Evolutionary conservation across 2,329 filamentous ascomycete species (phyloP).

Genomic region (Aspergillus novoparasiticus): DNA sequence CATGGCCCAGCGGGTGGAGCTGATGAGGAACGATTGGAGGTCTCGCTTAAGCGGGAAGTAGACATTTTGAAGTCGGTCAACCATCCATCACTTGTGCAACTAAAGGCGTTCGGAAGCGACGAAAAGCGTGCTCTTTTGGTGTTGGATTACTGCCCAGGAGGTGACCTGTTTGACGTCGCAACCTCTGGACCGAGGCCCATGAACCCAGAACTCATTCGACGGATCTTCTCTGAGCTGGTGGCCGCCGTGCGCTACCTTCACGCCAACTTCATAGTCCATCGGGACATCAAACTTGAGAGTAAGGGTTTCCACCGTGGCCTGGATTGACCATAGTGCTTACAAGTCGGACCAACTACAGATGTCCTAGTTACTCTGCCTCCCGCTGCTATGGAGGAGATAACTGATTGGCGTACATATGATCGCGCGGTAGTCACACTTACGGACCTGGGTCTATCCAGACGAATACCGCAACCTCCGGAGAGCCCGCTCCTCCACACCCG

Average conservation of each 20-base stretch:
- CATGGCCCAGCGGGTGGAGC: constrained; percentile 92
- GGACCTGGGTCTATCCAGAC: constrained; percentile 85
- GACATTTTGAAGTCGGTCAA: constrained; percentile 88
- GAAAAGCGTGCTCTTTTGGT: constrained; percentile 80
- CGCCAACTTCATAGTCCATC: constrained; percentile 81
- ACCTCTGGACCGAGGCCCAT: constrained; percentile 70
- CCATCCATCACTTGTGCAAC: constrained; percentile 85
- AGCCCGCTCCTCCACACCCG: constrained; percentile 89
- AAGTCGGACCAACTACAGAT: constrained; percentile 56
- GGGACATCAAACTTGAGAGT: constrained; percentile 98
- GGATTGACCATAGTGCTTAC: constrained; percentile 5
- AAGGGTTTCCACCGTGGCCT: constrained; percentile 43
- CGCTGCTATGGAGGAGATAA: constrained; percentile 64
- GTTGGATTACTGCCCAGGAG: constrained; percentile 88
- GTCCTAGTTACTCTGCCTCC: constrained; percentile 84
- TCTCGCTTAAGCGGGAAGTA: constrained; percentile 89
- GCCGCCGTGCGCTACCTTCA: constrained; percentile 86
- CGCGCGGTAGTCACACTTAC: constrained; percentile 85
- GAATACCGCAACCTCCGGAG: constrained; percentile 70
- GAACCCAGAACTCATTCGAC: constrained; percentile 69
- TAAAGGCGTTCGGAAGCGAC: constrained; percentile 90
- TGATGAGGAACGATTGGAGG: constrained; percentile 88
- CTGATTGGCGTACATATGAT: constrained; percentile 74
- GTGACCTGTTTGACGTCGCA: constrained; percentile 91
- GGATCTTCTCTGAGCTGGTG: constrained; percentile 89